Percentiles rank a stretch among this genome's conserved stretches.
phyloP scores from a whole-genome alignment of 2,329 filamentous ascomycete species.

The Albophoma yamanashiensis region DNA sequence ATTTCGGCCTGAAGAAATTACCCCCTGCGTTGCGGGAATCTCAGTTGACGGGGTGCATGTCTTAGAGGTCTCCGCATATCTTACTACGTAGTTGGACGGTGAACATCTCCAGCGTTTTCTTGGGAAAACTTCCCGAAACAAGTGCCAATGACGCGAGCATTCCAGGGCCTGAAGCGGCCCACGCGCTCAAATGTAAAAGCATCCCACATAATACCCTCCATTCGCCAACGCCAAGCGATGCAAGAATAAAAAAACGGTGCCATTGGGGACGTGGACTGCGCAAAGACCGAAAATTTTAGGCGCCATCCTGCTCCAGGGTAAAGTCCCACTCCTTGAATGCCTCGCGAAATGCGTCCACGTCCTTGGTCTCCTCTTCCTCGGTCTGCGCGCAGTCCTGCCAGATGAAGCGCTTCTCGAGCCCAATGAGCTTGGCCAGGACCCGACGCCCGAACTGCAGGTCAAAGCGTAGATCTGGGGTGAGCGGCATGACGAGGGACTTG shows the following conservation, averaged over 20 bases:
- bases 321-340: conserved; percentile 86
- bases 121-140: not conserved
- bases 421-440: conserved; percentile 80
- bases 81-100: not conserved
- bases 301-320: conserved; percentile 29
- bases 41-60: not conserved
- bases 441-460: conserved; percentile 83
- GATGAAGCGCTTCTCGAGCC: conserved; percentile 64
- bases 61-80: not conserved
- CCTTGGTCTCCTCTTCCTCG: conserved; percentile 64
- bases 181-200: not conserved
- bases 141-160: not conserved
- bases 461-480: conserved; percentile 65
- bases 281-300: not conserved
- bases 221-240: not conserved
- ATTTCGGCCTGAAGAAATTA: not conserved
- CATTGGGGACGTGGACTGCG: not conserved
- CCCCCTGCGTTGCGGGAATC: not conserved
- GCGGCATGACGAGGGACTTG: conserved; percentile 58
- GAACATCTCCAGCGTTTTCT: not conserved
- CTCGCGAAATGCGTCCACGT: conserved; percentile 68
- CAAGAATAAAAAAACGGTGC: not conserved
- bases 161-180: not conserved
- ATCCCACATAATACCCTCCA: not conserved
- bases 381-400: conserved; percentile 82